Conservation (phyloP, 768 basidiomycete species). For the Psilocybe subaeruginosa region DNA sequence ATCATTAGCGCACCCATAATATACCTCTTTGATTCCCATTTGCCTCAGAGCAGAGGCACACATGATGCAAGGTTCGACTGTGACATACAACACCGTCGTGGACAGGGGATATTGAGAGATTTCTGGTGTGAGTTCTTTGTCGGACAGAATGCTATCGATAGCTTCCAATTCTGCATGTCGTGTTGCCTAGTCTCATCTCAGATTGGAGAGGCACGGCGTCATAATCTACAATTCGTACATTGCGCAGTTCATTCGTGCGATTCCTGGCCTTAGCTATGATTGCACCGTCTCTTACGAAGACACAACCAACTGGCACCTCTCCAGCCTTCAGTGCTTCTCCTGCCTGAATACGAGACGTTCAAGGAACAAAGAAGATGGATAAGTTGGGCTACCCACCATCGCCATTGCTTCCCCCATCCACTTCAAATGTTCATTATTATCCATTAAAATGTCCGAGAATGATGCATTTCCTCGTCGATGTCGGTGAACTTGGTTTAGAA, state of each 20-base stretch:
- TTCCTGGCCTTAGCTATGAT: constrained; percentile 90
- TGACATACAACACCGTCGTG: constrained; percentile 90
- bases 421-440: constrained; percentile 24
- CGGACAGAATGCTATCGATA: constrained; percentile 82
- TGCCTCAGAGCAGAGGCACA: constrained; percentile 96
- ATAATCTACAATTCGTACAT: constrained; percentile 52
- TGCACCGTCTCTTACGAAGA: constrained; percentile 81
- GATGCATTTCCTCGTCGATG: neutral
- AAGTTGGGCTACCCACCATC: constrained; percentile 57
- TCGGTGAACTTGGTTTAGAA: neutral
- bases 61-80: constrained; percentile 99
- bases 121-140: constrained; percentile 57
- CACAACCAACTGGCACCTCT: constrained; percentile 97
- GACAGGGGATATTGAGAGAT: constrained; percentile 64
- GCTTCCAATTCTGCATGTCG: constrained; percentile 98
- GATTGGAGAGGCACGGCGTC: constrained; percentile 2
- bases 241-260: constrained; percentile 90
- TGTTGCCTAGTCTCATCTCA: constrained; percentile 66
- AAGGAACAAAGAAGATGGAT: neutral
- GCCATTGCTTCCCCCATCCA: constrained; percentile 87
- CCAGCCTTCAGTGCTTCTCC: constrained; percentile 82
- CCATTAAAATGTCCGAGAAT: neutral
- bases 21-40: constrained; percentile 87
- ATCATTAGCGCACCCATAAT: constrained; percentile 94
- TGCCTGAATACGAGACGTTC: constrained; percentile 41